Percentiles rank a stretch among this genome's conserved stretches.
These are phyloP conservation scores for Nitzschia sp. DNA, from an alignment of 108 stramenopile genomes.

Conservation along the genomic window DNA sequence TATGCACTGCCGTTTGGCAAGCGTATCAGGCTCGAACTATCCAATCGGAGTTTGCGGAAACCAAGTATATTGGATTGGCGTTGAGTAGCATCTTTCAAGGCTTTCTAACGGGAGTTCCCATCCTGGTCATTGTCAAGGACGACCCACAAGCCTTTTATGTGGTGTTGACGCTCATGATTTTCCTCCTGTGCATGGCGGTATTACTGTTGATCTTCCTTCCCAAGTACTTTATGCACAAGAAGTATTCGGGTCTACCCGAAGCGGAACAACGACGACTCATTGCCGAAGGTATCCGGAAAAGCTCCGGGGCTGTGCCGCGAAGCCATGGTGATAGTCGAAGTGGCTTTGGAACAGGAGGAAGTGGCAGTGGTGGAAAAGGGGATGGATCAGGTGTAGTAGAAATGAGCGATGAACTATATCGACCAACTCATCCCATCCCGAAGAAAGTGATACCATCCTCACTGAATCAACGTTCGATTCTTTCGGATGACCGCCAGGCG, in stretches of 20 bases:
- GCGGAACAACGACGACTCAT: constrained; percentile 4
- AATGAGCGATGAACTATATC: too few relatives aligned
- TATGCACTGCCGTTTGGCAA: constrained; percentile 37
- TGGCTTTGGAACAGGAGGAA: too few relatives aligned
- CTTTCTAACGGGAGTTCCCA: constrained; percentile 35
- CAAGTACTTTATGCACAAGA: constrained; percentile 20
- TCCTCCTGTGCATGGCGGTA: constrained; percentile 27
- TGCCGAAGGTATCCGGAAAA: too few relatives aligned
- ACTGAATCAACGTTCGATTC: too few relatives aligned
- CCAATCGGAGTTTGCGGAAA: constrained; percentile 40
- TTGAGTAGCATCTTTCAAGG: constrained; percentile 34
- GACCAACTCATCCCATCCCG: too few relatives aligned
- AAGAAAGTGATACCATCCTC: too few relatives aligned
- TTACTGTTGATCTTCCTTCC: constrained; percentile 43
- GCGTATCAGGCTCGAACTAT: constrained; percentile 47
- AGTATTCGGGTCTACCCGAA: constrained; percentile 5
- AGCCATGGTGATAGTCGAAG: too few relatives aligned
- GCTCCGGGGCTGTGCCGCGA: too few relatives aligned
- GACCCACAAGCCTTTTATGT: constrained; percentile 28
- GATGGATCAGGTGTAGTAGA: too few relatives aligned
- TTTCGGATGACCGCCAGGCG: too few relatives aligned
- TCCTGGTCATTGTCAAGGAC: constrained; percentile 25
- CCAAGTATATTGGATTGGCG: constrained; percentile 34
- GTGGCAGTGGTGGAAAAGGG: too few relatives aligned
- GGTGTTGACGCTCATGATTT: constrained; percentile 28